Evolutionary conservation across 768 basidiomycete genomes (phyloP).

Genomic region (Boletales sp.): DNA sequence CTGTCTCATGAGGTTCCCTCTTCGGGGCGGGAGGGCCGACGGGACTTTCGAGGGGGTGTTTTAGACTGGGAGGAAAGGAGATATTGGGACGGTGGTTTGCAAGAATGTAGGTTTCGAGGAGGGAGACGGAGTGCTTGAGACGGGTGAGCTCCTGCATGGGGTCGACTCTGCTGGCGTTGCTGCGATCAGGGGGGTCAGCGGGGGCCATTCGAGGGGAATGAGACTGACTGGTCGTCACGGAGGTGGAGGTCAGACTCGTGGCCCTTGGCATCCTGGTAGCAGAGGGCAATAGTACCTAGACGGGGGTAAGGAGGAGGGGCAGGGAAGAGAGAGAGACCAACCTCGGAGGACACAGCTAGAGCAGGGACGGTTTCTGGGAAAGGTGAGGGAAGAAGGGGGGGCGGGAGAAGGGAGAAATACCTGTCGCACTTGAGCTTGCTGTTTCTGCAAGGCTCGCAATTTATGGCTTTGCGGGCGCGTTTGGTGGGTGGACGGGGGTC

Average conservation of each 20-base stretch:
- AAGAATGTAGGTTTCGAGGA: conserved; percentile 34
- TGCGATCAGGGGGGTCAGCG: conserved; percentile 29
- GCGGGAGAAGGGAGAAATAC: conserved; percentile 30
- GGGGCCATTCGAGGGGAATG: conserved; percentile 27
- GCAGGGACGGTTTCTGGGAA: conserved; percentile 74
- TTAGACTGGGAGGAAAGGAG: conserved; percentile 23
- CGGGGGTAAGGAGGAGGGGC: conserved; percentile 15
- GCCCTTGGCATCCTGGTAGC: conserved; percentile 73
- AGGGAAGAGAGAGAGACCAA: conserved; percentile 27
- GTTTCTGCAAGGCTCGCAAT: conserved; percentile 84
- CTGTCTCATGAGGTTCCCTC: conserved; percentile 50
- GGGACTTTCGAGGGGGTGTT: conserved; percentile 22
- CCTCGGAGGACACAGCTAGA: conserved; percentile 84
- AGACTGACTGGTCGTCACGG: conserved; percentile 50
- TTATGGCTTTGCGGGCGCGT: conserved; percentile 82
- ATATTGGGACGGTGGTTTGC: conserved; percentile 27
- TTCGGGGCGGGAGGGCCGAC: conserved; percentile 40
- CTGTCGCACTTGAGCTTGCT: conserved; percentile 90
- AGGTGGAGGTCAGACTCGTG: conserved; percentile 52
- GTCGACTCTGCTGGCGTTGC: conserved; percentile 34
- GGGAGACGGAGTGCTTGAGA: conserved; percentile 39
- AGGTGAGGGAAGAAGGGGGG: neutral
- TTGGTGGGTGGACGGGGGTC: conserved; percentile 72
- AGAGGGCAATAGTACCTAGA: conserved; percentile 72
- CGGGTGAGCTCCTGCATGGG: conserved; percentile 39